phyloP scores from a whole-genome alignment of 768 basidiomycete genomes.

The Collybia sordida region DNA sequence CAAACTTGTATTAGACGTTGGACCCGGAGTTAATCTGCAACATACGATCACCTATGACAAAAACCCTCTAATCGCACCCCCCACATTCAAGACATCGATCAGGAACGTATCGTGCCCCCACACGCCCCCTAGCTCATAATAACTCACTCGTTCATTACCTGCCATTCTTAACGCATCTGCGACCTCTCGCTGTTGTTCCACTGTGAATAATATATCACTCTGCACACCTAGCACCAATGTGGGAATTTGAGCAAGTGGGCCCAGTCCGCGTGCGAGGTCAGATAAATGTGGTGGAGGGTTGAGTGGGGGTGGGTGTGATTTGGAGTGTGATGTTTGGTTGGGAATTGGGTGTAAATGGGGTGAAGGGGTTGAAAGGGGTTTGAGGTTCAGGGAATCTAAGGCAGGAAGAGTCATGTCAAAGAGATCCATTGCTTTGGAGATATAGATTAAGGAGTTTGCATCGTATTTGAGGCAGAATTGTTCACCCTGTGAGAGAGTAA shows the following conservation, averaged over 20 bases:
- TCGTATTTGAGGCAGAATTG: slow-evolving; percentile 99
- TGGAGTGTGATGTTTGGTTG: slow-evolving; percentile 52
- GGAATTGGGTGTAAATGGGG: slow-evolving; percentile 23
- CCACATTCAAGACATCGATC: slow-evolving; percentile 88
- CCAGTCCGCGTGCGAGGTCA: slow-evolving; percentile 76
- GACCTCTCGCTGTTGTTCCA: slow-evolving; percentile 95
- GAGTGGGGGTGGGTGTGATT: slow-evolving; percentile 69
- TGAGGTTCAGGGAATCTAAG: slow-evolving; percentile 66
- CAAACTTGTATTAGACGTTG: no score
- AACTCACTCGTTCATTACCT: slow-evolving; percentile 87
- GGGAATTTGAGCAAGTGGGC: slow-evolving; percentile 74
- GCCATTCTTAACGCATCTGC: slow-evolving; percentile 89
- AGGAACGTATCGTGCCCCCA: slow-evolving; percentile 99
- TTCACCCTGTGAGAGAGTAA: slow-evolving; percentile 63
- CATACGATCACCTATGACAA: slow-evolving; percentile 42
- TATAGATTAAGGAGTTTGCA: slow-evolving; percentile 97
- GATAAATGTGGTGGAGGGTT: slow-evolving; percentile 76
- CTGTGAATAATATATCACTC: slow-evolving; percentile 94
- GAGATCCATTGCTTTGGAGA: slow-evolving; percentile 99
- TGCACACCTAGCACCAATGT: slow-evolving; percentile 91
- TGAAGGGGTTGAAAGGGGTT: slow-evolving; percentile 23
- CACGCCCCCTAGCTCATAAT: slow-evolving; percentile 98
- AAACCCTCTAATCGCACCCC: slow-evolving; percentile 90
- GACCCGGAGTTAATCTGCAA: no score
- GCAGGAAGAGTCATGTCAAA: slow-evolving; percentile 91